Conservation (phyloP, 345 rosid genomes). For the Camelina hispida region DNA sequence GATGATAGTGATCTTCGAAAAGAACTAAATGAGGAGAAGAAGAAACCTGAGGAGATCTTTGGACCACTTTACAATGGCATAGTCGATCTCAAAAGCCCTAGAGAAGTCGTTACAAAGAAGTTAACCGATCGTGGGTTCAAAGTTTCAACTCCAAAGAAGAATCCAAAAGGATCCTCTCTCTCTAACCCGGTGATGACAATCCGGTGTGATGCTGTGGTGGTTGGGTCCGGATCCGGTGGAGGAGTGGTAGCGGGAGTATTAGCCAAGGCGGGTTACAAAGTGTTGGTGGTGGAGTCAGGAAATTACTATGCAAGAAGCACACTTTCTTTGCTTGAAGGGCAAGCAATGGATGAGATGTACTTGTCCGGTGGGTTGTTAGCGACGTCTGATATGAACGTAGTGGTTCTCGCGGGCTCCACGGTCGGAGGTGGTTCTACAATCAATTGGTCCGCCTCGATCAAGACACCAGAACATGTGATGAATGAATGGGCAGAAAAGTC, state of each 20-base stretch:
- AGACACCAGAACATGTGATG: conserved; percentile 73
- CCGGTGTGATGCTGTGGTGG: conserved; percentile 78
- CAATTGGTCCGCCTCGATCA: conserved; percentile 87
- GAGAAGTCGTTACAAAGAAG: conserved; percentile 49
- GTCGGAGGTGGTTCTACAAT: conserved; percentile 88
- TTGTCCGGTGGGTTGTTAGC: conserved; percentile 60
- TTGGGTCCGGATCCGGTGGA: conserved; percentile 87
- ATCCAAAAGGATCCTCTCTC: conserved; percentile 11
- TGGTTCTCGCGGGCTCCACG: conserved; percentile 76
- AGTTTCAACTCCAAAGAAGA: conserved; percentile 35
- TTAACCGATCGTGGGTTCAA: conserved; percentile 55
- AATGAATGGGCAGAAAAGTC: conserved; percentile 62
- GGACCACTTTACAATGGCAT: conserved; percentile 73
- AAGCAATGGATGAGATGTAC: conserved; percentile 76
- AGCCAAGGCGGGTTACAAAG: conserved; percentile 76
- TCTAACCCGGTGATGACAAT: conserved; percentile 53
- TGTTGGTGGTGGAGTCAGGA: conserved; percentile 82
- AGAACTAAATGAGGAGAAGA: conserved; percentile 35
- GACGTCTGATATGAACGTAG: conserved; percentile 59
- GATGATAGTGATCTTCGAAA: conserved; percentile 52
- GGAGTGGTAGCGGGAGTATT: conserved; percentile 79
- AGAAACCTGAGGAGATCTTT: conserved; percentile 45
- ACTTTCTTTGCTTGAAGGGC: conserved; percentile 77
- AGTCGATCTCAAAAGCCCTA: conserved; percentile 55
- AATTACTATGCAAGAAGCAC: conserved; percentile 66